Conservation (phyloP, 75 land plant genomes). For the Larix kaempferi region DNA sequence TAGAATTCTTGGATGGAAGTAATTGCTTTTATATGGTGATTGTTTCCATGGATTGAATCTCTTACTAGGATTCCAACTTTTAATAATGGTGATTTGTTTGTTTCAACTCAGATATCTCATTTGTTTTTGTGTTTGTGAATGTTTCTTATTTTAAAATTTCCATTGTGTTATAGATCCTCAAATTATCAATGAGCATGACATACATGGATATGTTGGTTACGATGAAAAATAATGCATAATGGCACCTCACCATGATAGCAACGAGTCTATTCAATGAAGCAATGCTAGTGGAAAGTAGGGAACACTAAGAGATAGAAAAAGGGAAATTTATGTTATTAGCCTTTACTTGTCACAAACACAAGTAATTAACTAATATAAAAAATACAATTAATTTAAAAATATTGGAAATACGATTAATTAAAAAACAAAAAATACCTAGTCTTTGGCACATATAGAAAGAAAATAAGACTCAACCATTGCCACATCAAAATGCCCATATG, state of each 20-base stretch:
- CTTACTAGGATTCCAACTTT: background rate
- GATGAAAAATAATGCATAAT: background rate
- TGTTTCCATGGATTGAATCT: background rate
- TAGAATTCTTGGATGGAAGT: background rate
- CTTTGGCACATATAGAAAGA: too few relatives aligned
- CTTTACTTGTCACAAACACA: too few relatives aligned
- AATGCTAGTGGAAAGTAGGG: background rate
- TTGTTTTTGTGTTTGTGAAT: background rate
- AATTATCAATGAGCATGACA: background rate
- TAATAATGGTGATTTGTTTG: background rate
- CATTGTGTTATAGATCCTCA: background rate
- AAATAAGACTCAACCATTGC: too few relatives aligned
- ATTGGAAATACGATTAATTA: too few relatives aligned
- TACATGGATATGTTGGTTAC: background rate
- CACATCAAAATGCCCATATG: too few relatives aligned
- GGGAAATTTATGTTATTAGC: background rate
- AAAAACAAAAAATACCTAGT: too few relatives aligned
- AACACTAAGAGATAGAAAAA: background rate
- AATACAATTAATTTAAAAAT: too few relatives aligned
- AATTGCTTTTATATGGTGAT: background rate
- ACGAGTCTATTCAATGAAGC: background rate
- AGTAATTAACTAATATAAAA: too few relatives aligned
- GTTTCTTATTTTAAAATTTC: background rate
- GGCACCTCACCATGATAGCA: background rate
- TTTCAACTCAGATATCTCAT: background rate